Base-by-base conservation (phyloP, 2,329 filamentous ascomycete species). In the Graphiopsis chlorocephala region DNA sequence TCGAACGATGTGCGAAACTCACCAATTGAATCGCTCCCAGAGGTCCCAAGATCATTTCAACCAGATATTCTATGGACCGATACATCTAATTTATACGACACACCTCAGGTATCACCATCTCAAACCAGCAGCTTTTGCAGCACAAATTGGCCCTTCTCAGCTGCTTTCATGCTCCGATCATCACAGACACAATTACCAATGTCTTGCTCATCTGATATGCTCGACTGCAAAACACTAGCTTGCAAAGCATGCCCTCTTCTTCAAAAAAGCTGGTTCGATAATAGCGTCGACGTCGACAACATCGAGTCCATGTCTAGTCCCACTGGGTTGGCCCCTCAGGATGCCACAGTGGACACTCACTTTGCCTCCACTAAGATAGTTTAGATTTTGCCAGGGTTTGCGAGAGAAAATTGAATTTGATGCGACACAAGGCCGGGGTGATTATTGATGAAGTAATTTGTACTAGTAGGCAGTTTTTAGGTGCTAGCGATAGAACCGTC, bases 181-280 rank as follows among this genome's bases (percentile, higher is more conserved):
- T 5, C 8, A 10, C 3, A n/a, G 38, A 45, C 38, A 14, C 38
- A 45, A 11, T 29, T n/a, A 8, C 25, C 25, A 53, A 10, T 45
- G 7, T 45, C 4, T 45, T 6, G 14, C 38, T 4, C 2, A 15
- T 6, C 17, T 15, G 17, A 4, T 15, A n/a, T 8, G 14, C 14
- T 14, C 3, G 5, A n/a, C 38, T 6, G 20, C 15, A 45, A n/a
- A n/a, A 53, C n/a, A 10, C 10, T 14, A 25, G 4, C 20, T 11
- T 26, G 8, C 2, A 11, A 2, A 23, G 83, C 6, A 10, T 11
- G 20, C 10, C 50, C 25, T 53, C 14, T 26, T 4, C 20, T 53
- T 15, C 1, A 8, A 14, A 25, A 53, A 8, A 15, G 14, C 26
- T 53, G 50, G 50, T 7, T 31, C 7, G 26, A 26, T 4, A n/a